These are phyloP conservation scores for Tetrahymena thermophila DNA, from an alignment of 73 alveolate species.

Conservation along the genomic window DNA sequence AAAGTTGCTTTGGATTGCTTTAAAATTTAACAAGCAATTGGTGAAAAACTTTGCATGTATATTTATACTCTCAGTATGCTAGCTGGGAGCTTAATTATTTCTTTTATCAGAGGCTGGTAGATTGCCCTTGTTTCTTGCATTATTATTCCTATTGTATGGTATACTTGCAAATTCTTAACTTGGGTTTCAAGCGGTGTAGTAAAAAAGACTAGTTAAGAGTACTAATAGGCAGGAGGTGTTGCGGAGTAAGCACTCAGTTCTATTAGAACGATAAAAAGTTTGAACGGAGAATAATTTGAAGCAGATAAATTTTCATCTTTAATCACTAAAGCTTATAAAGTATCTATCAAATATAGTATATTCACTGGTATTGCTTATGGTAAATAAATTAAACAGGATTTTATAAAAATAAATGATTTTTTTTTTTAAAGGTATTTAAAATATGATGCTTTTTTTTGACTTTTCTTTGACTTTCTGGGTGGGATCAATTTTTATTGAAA, in stretches of 20 bases:
- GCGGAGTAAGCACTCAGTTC: conserved; percentile 81
- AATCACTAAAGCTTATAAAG: not conserved
- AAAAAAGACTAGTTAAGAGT: conserved; percentile 32
- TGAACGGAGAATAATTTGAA: conserved; percentile 46
- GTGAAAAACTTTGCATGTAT: not conserved
- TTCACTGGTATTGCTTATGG: conserved; percentile 12
- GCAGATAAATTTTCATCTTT: not conserved
- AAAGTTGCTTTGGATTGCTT: not conserved
- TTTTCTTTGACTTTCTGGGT: not conserved
- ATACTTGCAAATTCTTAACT: not conserved
- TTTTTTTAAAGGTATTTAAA: not conserved
- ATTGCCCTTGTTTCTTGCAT: not conserved
- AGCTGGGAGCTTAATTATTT: not conserved
- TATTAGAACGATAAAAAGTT: conserved; percentile 64
- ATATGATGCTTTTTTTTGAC: not conserved
- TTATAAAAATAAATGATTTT: not conserved
- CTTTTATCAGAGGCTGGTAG: not conserved
- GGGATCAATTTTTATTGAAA: not conserved
- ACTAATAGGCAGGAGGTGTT: conserved; percentile 51
- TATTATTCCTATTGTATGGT: not conserved
- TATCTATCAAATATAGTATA: conserved; percentile 5
- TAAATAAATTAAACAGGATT: not conserved
- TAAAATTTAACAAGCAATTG: not conserved
- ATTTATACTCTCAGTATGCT: not conserved
- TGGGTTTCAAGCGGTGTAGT: not conserved